Percentiles rank a stretch among this genome's conserved stretches.
phyloP scores from a whole-genome alignment of 148 eudicot species.

The Pouteria glomerata region DNA sequence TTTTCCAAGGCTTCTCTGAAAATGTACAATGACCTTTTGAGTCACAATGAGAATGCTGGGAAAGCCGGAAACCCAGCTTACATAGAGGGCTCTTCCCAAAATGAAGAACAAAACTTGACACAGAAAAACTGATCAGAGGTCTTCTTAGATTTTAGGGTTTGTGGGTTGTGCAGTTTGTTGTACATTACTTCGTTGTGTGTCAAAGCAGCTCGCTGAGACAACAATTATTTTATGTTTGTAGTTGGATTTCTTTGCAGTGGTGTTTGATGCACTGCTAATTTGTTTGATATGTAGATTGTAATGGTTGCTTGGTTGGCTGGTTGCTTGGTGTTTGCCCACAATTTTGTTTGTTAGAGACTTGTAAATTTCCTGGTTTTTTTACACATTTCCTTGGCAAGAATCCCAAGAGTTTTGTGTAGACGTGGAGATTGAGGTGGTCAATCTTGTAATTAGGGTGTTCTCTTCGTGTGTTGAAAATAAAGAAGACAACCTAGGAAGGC shows the following conservation, averaged over 20 bases:
- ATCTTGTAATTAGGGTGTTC: constrained; percentile 9
- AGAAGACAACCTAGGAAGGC: too few species aligned
- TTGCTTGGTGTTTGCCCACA: constrained; percentile 36
- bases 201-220: constrained; percentile 88
- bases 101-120: constrained; percentile 34
- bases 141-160: constrained; percentile 17
- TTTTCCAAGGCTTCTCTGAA: constrained; percentile 65
- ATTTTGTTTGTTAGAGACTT: constrained; percentile 30
- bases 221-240: constrained; percentile 17
- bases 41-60: constrained; percentile 27
- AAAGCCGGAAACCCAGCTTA: constrained; percentile 32
- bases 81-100: constrained; percentile 34
- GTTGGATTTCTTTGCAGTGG: constrained; percentile 8
- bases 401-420: constrained; percentile 5
- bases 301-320: too few species aligned
- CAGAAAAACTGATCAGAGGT: not conserved
- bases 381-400: not conserved
- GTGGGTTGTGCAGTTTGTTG: constrained; percentile 22
- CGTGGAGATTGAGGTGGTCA: constrained; percentile 28
- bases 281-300: constrained; percentile 1
- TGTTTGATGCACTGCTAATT: not conserved
- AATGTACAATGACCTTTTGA: constrained; percentile 58
- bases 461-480: too few species aligned
- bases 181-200: constrained; percentile 51
- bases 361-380: constrained; percentile 8